These are phyloP conservation scores for Solanum sejunctum DNA, from an alignment of 257 asterid species.

Conservation along the genomic window DNA sequence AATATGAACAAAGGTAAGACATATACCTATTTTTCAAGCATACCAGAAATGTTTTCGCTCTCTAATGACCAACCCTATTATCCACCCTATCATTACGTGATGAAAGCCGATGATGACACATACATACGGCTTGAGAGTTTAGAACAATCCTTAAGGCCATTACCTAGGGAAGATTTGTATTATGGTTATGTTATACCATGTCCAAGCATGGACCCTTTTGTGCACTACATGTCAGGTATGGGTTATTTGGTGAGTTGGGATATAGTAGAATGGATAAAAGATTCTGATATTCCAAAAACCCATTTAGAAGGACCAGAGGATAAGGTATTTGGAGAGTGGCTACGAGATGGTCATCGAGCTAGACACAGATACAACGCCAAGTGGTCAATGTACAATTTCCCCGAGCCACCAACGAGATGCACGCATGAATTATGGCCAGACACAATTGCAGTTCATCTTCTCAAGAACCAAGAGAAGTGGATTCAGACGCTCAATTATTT, in stretches of 20 bases:
- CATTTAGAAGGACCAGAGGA: slow-evolving; percentile 75
- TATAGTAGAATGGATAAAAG: slow-evolving; percentile 68
- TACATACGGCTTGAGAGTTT: slow-evolving; percentile 53
- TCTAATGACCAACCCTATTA: slow-evolving; percentile 8
- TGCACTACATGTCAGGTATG: slow-evolving; percentile 93
- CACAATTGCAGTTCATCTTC: slow-evolving; percentile 67
- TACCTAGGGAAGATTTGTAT: slow-evolving; percentile 63
- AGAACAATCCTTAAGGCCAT: slow-evolving; percentile 42
- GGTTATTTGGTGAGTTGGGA: slow-evolving; percentile 91
- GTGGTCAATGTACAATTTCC: slow-evolving; percentile 89
- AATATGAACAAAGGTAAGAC: slow-evolving; percentile 92
- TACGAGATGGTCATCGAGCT: slow-evolving; percentile 57
- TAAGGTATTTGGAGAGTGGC: slow-evolving; percentile 67
- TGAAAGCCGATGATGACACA: slow-evolving; percentile 84
- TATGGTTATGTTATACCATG: slow-evolving; percentile 87
- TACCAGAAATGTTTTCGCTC: slow-evolving; percentile 37
- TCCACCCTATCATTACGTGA: slow-evolving; percentile 76
- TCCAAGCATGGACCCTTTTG: slow-evolving; percentile 77
- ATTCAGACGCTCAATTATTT: slow-evolving; percentile 60
- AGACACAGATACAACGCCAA: slow-evolving; percentile 75
- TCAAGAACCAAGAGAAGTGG: slow-evolving; percentile 89
- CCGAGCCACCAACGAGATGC: slow-evolving; percentile 67
- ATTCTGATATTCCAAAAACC: slow-evolving; percentile 52
- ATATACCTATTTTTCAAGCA: slow-evolving; percentile 64
- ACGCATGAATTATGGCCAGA: slow-evolving; percentile 89